Evolutionary conservation across 257 asterid genomes (phyloP).

Genomic region (Buddleja alternifolia): DNA sequence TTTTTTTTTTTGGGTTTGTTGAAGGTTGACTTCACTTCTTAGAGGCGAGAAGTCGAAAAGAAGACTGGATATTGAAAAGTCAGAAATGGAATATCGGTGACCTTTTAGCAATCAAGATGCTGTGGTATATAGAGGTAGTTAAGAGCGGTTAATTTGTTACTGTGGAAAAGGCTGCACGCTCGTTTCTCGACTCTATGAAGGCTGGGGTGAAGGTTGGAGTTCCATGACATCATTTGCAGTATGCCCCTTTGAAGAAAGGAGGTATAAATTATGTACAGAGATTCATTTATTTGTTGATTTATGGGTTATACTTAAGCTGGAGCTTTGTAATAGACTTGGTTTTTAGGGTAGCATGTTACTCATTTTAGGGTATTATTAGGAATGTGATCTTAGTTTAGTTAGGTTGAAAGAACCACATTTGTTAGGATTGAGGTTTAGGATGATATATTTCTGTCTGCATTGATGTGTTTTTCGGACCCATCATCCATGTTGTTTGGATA

Average conservation of each 20-base stretch:
- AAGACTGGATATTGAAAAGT: not conserved
- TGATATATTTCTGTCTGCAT: too few species aligned
- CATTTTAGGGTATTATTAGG: not conserved
- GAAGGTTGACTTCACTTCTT: too few species aligned
- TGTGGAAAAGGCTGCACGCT: too few species aligned
- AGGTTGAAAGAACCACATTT: not conserved
- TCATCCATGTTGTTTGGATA: too few species aligned
- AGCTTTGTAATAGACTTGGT: not conserved
- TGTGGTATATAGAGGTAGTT: not conserved
- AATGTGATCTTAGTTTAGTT: not conserved
- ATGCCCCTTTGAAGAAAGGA: slow-evolving; percentile 14
- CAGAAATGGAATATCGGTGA: not conserved
- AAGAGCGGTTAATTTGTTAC: too few species aligned
- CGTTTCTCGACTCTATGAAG: not conserved
- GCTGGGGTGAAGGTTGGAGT: not conserved
- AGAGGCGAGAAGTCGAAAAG: not conserved
- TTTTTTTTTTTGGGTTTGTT: slow-evolving; percentile 24
- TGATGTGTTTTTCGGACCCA: too few species aligned
- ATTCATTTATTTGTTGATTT: slow-evolving; percentile 45
- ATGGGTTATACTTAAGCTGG: slow-evolving; percentile 16
- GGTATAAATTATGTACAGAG: slow-evolving; percentile 28
- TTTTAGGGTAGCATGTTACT: not conserved
- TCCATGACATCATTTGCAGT: not conserved
- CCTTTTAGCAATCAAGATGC: not conserved
- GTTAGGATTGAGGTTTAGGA: too few species aligned